Evolutionary conservation across 208 protist genomes (phyloP).

Genomic region (Acanthamoeba triangularis): DNA sequence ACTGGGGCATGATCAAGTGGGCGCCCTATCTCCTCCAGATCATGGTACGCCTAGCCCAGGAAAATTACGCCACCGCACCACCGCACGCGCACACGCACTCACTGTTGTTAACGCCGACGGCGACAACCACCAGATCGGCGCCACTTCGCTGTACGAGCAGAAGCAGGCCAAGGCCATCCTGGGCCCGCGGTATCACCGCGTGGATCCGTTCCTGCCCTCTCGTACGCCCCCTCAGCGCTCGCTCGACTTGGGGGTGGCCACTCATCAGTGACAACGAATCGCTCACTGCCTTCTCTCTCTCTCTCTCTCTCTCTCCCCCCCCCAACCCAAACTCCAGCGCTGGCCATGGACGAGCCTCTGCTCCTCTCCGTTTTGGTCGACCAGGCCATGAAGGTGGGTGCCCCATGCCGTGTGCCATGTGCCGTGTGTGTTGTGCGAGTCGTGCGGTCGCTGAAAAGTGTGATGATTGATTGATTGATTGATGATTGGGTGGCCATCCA

Average conservation of each 20-base stretch:
- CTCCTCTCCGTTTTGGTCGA: slow-evolving; percentile 1
- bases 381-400: slow-evolving; percentile 12
- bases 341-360: slow-evolving; percentile 56
- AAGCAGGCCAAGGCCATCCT: slow-evolving; percentile 54
- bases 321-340: too few relatives aligned
- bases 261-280: neutral
- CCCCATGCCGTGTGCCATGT: too few relatives aligned
- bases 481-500: too few relatives aligned
- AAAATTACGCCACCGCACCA: too few relatives aligned
- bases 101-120: too few relatives aligned
- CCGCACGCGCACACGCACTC: neutral
- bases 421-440: too few relatives aligned
- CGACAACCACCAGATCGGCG: slow-evolving; percentile 14
- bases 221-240: neutral
- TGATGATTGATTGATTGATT: too few relatives aligned
- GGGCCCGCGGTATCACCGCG: slow-evolving; percentile 47
- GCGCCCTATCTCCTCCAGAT: slow-evolving; percentile 57
- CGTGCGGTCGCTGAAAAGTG: too few relatives aligned
- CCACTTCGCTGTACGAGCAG: slow-evolving; percentile 40
- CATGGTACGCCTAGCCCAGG: neutral
- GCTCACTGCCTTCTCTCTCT: neutral
- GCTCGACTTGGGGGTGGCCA: neutral
- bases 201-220: slow-evolving; percentile 41
- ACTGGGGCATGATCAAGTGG: slow-evolving; percentile 75
- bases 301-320: too few relatives aligned